Evolutionary conservation across 225 moss, liverwort and hornwort genomes (phyloP).

Genomic region (Polytrichum formosum): DNA sequence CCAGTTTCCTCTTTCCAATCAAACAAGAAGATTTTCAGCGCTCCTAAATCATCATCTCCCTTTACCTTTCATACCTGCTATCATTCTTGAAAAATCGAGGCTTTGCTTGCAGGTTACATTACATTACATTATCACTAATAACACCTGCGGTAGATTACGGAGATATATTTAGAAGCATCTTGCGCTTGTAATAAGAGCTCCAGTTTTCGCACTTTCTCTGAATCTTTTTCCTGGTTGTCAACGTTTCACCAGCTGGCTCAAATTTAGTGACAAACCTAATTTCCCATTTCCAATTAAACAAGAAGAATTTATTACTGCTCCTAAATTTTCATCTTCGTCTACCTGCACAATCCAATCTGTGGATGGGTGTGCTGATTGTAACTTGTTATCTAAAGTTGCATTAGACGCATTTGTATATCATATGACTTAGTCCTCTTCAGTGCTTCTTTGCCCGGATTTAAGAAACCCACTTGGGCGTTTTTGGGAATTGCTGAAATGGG

Average conservation of each 20-base stretch:
- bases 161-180: no score
- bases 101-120: constrained; percentile 25
- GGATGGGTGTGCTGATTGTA: constrained; percentile 10
- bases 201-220: neutral
- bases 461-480: no score
- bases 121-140: neutral
- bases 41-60: neutral
- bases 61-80: constrained; percentile 33
- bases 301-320: no score
- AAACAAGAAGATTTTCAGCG: neutral
- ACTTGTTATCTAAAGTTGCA: no score
- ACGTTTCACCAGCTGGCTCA: no score
- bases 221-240: neutral
- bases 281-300: neutral
- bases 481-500: no score
- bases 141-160: no score
- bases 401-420: no score
- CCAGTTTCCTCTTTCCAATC: neutral
- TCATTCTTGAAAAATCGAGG: constrained; percentile 46
- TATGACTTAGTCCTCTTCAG: no score
- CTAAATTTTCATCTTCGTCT: no score
- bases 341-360: constrained; percentile 23
- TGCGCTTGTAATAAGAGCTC: no score
- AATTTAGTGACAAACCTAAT: neutral
- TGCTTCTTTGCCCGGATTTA: no score